Evolutionary conservation across 2,329 filamentous ascomycete genomes (phyloP).

Genomic region (Trichophyton verrucosum): DNA sequence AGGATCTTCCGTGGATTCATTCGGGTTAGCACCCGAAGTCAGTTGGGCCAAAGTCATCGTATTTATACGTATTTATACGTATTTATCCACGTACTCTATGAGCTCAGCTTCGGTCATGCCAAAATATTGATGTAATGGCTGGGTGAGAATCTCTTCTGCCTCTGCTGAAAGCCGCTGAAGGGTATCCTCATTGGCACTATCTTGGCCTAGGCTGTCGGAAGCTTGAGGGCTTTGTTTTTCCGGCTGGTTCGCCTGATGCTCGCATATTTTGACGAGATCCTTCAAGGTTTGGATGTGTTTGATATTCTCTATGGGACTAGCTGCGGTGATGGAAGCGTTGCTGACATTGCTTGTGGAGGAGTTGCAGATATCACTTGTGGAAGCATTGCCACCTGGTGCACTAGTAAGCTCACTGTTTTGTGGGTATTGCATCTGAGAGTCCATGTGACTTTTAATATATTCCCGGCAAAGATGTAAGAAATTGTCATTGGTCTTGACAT

Average conservation of each 20-base stretch:
- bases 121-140: not conserved
- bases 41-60: too few species aligned
- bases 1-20: too few species aligned
- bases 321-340: not conserved
- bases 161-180: too few species aligned
- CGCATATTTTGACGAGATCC: not conserved
- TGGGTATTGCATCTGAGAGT: too few species aligned
- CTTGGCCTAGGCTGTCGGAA: conserved; percentile 50
- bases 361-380: too few species aligned
- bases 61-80: too few species aligned
- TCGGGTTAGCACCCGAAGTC: too few species aligned
- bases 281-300: not conserved
- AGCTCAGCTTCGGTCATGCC: not conserved
- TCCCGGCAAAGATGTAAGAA: not conserved
- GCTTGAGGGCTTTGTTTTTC: conserved; percentile 30
- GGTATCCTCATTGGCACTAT: conserved; percentile 48
- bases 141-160: too few species aligned
- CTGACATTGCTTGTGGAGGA: too few species aligned
- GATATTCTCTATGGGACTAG: not conserved
- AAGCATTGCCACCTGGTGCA: too few species aligned
- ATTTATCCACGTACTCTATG: too few species aligned
- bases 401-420: too few species aligned
- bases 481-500: not conserved
- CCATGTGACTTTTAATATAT: not conserved
- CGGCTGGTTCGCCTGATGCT: not conserved